Evolutionary conservation across 106 monocot species (phyloP).

Genomic region (Cymbidium sinense): DNA sequence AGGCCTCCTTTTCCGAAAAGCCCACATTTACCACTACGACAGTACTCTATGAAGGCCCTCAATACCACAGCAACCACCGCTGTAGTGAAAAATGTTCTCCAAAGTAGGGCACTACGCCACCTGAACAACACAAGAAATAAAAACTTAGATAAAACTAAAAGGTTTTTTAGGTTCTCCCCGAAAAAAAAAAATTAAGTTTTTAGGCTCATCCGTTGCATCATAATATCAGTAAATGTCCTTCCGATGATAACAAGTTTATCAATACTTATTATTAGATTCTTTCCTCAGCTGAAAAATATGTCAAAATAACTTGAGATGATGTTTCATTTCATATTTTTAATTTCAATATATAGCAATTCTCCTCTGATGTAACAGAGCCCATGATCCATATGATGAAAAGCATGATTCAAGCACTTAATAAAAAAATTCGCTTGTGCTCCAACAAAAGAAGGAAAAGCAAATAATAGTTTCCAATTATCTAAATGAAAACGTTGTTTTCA

Average conservation of each 20-base stretch:
- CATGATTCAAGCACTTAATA: not conserved
- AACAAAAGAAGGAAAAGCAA: not conserved
- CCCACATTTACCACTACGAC: slow-evolving; percentile 79
- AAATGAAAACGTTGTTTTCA: not conserved
- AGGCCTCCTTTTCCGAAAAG: slow-evolving; percentile 88
- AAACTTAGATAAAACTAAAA: not conserved
- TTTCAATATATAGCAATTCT: not conserved
- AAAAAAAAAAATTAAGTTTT: no score
- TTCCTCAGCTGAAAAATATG: not conserved
- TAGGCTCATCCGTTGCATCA: not conserved
- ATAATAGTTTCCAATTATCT: not conserved
- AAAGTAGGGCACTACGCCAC: slow-evolving; percentile 91
- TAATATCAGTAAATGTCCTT: not conserved
- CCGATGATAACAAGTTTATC: not conserved
- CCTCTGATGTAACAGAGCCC: not conserved
- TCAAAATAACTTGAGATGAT: not conserved
- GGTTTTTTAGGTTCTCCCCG: no score
- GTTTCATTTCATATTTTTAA: not conserved
- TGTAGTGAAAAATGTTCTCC: slow-evolving; percentile 98
- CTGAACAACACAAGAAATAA: slow-evolving; percentile 24
- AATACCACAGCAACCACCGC: slow-evolving; percentile 87
- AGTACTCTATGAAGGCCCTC: slow-evolving; percentile 66
- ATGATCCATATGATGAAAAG: not conserved
- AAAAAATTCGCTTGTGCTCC: not conserved
- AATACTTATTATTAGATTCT: no score